phyloP scores from a whole-genome alignment of 2,329 filamentous ascomycete genomes.

The Pestalotiopsis sp. region DNA sequence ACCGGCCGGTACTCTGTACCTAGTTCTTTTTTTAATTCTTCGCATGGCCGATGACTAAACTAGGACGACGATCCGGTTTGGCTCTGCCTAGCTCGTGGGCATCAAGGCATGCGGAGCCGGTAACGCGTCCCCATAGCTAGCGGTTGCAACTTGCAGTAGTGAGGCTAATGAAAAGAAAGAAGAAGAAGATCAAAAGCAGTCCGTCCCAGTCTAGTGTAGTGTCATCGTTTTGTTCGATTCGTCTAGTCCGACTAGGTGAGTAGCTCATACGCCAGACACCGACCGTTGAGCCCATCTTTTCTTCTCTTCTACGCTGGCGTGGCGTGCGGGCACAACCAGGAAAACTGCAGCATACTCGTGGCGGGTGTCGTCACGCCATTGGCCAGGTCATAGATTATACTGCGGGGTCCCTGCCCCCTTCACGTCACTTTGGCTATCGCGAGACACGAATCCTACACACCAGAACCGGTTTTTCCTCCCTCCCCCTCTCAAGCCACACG shows the following conservation, averaged over 20 bases:
- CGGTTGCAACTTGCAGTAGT: not conserved
- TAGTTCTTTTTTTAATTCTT: not conserved
- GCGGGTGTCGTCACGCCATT: not conserved
- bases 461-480: constrained; percentile 28
- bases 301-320: not conserved
- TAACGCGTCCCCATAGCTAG: not conserved
- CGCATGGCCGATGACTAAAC: not conserved
- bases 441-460: constrained; percentile 8
- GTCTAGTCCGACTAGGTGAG: not conserved
- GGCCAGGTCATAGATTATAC: not conserved
- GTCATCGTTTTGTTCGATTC: not conserved
- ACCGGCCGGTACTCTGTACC: not conserved
- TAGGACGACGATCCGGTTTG: not conserved
- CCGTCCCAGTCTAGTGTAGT: not conserved
- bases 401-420: constrained; percentile 10
- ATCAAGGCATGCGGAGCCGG: not conserved
- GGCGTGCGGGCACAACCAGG: not conserved
- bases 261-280: not conserved
- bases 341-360: not conserved
- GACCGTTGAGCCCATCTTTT: not conserved
- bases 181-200: not conserved
- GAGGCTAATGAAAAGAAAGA: not conserved
- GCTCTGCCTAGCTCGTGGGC: not conserved
- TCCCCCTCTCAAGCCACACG: constrained; percentile 27
- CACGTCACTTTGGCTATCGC: constrained; percentile 8